These are phyloP conservation scores for Dactylonectria macrodidyma DNA, from an alignment of 2,329 filamentous ascomycete genomes.

Conservation along the genomic window DNA sequence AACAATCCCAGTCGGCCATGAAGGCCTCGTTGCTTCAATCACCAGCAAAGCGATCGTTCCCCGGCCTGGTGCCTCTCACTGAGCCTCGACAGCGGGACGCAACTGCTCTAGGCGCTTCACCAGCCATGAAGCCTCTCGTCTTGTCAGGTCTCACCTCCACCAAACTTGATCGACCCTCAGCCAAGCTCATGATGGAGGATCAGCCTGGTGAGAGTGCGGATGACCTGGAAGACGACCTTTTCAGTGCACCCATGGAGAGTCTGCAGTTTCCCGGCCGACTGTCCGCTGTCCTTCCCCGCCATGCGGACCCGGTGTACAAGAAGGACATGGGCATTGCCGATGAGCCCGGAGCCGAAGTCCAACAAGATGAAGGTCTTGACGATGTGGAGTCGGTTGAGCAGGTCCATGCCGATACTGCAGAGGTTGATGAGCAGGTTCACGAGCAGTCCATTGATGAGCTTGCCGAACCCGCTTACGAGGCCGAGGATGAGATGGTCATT, in stretches of 20 bases:
- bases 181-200: constrained; percentile 57
- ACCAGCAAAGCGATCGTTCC: constrained; percentile 63
- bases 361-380: constrained; percentile 17
- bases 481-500: constrained; percentile 43
- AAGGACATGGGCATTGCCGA: constrained; percentile 53
- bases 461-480: constrained; percentile 35
- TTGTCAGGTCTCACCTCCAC: constrained; percentile 50
- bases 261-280: constrained; percentile 62
- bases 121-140: constrained; percentile 55
- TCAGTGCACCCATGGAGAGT: constrained; percentile 52
- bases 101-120: constrained; percentile 46
- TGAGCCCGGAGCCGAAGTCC: constrained; percentile 38
- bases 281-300: constrained; percentile 61
- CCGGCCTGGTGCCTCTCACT: constrained; percentile 52
- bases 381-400: constrained; percentile 18
- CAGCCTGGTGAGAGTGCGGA: constrained; percentile 42
- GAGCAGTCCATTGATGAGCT: constrained; percentile 17
- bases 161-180: constrained; percentile 49
- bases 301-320: constrained; percentile 57
- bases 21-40: constrained; percentile 65
- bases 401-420: constrained; percentile 9
- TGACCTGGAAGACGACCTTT: constrained; percentile 49
- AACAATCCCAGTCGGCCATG: constrained; percentile 56
- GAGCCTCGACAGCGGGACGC: constrained; percentile 46
- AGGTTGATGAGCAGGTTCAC: constrained; percentile 12